Conservation (phyloP, 1,284 basidiomycete genomes). For the Ceratobasidium theobromae region DNA sequence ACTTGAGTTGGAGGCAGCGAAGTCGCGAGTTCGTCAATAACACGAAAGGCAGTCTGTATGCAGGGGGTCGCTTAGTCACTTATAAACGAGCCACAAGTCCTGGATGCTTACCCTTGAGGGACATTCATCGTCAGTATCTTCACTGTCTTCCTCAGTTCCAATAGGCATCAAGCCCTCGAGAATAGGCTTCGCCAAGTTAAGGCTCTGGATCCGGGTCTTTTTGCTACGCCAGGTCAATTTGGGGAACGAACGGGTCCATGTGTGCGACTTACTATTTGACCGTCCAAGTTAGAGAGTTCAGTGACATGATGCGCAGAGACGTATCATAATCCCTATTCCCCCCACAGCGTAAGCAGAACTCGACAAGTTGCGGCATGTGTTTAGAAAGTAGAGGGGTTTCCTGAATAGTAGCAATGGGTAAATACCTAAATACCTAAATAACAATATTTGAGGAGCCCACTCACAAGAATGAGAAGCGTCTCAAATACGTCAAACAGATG, state of each 20-base stretch:
- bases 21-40: constrained; percentile 92
- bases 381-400: constrained; percentile 92
- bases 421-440: background rate
- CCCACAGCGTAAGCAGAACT: constrained; percentile 87
- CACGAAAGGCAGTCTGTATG: constrained; percentile 86
- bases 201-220: constrained; percentile 91
- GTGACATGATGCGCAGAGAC: constrained; percentile 85
- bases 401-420: constrained; percentile 45
- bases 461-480: constrained; percentile 86
- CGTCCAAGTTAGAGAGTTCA: constrained; percentile 96
- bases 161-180: constrained; percentile 93
- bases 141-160: constrained; percentile 84
- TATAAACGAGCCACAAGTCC: background rate
- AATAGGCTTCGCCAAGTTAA: constrained; percentile 84
- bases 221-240: constrained; percentile 59
- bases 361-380: constrained; percentile 84
- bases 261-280: constrained; percentile 72
- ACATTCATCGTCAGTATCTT: constrained; percentile 87
- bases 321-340: constrained; percentile 77
- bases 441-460: constrained; percentile 38
- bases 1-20: constrained; percentile 94
- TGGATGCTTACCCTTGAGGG: constrained; percentile 75
- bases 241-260: background rate
- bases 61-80: constrained; percentile 32
- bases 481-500: constrained; percentile 96